phyloP scores from a whole-genome alignment of 2,329 filamentous ascomycete genomes.

The Penicillium sp. region DNA sequence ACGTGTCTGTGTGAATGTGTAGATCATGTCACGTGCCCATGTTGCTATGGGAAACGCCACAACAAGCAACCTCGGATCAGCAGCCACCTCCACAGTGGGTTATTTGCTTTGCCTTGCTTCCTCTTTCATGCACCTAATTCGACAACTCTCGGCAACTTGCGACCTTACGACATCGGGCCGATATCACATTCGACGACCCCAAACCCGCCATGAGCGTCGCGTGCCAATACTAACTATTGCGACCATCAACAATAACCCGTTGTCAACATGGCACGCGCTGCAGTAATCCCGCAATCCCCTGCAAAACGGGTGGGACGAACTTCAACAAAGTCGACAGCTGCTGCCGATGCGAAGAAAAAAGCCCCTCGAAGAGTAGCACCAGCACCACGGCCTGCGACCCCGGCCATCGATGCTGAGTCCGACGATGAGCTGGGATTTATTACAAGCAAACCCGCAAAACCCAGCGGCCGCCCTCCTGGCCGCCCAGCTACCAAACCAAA shows the following conservation, averaged over 20 bases:
- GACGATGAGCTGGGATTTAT: slow-evolving; percentile 23
- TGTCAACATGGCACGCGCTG: slow-evolving; percentile 23
- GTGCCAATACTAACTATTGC: background rate
- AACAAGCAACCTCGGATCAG: slow-evolving; percentile 16
- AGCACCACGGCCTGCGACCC: slow-evolving; percentile 1
- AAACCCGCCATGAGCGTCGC: slow-evolving; percentile 18
- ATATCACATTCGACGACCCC: slow-evolving; percentile 5
- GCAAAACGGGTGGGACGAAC: slow-evolving; percentile 18
- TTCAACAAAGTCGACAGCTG: slow-evolving; percentile 15
- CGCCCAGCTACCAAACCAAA: slow-evolving; percentile 12
- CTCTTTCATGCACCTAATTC: slow-evolving; percentile 9
- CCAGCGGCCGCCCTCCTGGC: slow-evolving; percentile 12
- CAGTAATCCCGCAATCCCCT: slow-evolving; percentile 22
- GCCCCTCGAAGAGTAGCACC: background rate
- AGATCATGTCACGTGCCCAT: background rate
- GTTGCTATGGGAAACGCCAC: slow-evolving; percentile 19
- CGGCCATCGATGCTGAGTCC: slow-evolving; percentile 10
- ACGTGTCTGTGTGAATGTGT: background rate
- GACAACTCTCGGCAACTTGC: slow-evolving; percentile 1
- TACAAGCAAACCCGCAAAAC: slow-evolving; percentile 13
- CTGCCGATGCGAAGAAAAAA: slow-evolving; percentile 15
- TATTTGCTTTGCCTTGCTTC: slow-evolving; percentile 8
- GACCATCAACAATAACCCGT: slow-evolving; percentile 5
- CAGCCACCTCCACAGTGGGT: slow-evolving; percentile 12
- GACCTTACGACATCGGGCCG: background rate